A percentile compares a stretch with the other conserved stretches of the same genome.
phyloP scores from a whole-genome alignment of 163 green algal genomes.

The Scenedesmus sp. region DNA sequence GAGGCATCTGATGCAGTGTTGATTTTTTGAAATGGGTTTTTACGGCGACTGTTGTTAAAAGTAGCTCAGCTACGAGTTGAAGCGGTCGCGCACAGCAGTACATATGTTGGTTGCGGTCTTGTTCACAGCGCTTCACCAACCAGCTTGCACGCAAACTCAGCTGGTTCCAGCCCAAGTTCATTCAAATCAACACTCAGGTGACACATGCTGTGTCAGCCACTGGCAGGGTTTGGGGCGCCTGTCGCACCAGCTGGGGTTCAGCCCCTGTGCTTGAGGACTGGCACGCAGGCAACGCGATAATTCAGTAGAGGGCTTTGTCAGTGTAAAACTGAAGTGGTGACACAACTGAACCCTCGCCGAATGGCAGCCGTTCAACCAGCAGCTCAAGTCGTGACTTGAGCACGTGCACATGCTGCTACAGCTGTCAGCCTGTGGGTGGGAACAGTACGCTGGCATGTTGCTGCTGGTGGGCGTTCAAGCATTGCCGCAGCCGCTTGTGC shows the following conservation, averaged over 20 bases:
- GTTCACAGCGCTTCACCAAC: background rate
- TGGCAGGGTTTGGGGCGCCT: background rate
- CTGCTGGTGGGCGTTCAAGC: constrained; percentile 30
- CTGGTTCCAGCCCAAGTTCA: background rate
- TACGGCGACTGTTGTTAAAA: background rate
- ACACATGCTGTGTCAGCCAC: too few relatives aligned
- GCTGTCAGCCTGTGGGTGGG: background rate
- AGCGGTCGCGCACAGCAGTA: background rate
- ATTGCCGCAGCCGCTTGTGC: background rate
- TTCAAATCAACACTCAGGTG: background rate
- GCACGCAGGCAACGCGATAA: background rate
- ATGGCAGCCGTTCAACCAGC: too few relatives aligned
- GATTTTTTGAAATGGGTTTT: too few relatives aligned
- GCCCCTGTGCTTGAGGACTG: background rate
- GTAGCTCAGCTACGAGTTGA: background rate
- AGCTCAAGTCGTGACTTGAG: too few relatives aligned
- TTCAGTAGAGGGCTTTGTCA: too few relatives aligned
- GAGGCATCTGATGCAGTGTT: background rate
- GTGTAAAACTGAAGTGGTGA: too few relatives aligned
- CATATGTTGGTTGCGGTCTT: background rate
- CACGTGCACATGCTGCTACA: too few relatives aligned
- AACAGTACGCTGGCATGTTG: constrained; percentile 12
- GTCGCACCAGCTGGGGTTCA: background rate
- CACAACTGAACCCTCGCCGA: too few relatives aligned
- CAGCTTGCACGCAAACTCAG: background rate